A percentile compares a stretch with the other conserved stretches of the same genome.
These are phyloP conservation scores for Cydonia oblonga DNA, from an alignment of 331 rosid genomes.

Conservation along the genomic window DNA sequence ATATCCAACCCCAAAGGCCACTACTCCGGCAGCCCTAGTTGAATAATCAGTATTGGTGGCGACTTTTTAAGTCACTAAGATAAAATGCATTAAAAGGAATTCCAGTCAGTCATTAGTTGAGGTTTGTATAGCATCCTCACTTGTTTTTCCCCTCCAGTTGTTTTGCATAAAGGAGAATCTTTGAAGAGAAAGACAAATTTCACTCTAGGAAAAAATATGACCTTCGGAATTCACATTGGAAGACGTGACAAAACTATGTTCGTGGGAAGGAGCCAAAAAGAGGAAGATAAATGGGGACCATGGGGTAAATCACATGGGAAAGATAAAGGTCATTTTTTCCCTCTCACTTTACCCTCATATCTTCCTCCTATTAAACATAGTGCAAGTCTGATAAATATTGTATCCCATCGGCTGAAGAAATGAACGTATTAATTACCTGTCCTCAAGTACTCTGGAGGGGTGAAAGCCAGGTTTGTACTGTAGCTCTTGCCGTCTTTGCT, in stretches of 20 bases:
- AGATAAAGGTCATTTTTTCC: neutral
- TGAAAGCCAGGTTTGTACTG: constrained; percentile 83
- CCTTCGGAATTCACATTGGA: neutral
- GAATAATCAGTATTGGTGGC: neutral
- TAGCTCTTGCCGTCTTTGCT: constrained; percentile 93
- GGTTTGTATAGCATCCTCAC: too few relatives aligned
- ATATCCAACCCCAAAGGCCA: neutral
- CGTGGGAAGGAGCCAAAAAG: neutral
- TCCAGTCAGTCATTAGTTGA: too few relatives aligned
- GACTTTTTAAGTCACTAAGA: neutral
- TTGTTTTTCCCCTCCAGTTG: too few relatives aligned
- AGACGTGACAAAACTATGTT: neutral
- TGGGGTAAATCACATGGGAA: neutral
- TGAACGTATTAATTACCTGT: constrained; percentile 44
- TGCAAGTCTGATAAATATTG: neutral
- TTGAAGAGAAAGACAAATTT: neutral
- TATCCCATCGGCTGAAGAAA: neutral
- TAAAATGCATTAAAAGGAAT: too few relatives aligned
- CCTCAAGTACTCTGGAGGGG: constrained; percentile 85
- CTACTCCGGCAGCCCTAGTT: neutral
- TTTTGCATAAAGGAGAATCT: too few relatives aligned
- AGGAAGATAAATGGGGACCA: neutral
- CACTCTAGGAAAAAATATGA: neutral
- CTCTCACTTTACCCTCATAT: too few relatives aligned
- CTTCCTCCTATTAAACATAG: neutral